phyloP scores from a whole-genome alignment of 129 eudicot species.

The carrot (Daucus carota) region DH1_v3.0 NC_030385.2:3853501-3854000 shows the following conservation, averaged over 20 bases:
- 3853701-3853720: not conserved
- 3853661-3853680: not conserved
- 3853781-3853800: not conserved
- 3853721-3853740: not conserved
- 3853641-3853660: not conserved
- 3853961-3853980: too few species aligned
- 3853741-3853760: not conserved
- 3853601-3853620: not conserved
- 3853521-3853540: conserved; percentile 7
- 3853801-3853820: not conserved
- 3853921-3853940: too few species aligned
- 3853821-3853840: not conserved
- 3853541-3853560: not conserved
- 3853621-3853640: not conserved
- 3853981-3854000: too few species aligned
- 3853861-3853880: not conserved
- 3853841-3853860: not conserved
- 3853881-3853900: not conserved
- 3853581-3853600: conserved; percentile 9
- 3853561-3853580: not conserved
- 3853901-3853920: too few species aligned
- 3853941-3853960: too few species aligned
- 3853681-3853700: not conserved
- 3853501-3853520: not conserved
- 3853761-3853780: not conserved